Percentiles rank a stretch among this genome's conserved stretches.
These are phyloP conservation scores for Pyrrhoderma lamaoense DNA, from an alignment of 1,284 basidiomycete species.

Conservation along the genomic window DNA sequence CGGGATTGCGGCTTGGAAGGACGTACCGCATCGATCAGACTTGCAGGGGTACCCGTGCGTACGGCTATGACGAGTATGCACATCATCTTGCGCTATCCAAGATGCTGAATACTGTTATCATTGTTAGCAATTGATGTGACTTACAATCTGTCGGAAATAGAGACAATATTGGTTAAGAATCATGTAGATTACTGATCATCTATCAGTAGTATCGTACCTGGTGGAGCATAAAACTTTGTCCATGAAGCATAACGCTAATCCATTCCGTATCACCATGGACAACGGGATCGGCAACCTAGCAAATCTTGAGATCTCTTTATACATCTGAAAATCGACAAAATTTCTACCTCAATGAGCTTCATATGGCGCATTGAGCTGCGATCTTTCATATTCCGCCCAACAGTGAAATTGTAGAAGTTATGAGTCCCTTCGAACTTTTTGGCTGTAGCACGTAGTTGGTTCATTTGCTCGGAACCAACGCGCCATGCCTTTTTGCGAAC, in stretches of 20 bases:
- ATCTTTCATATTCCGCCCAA: conserved; percentile 81
- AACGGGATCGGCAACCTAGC: conserved; percentile 67
- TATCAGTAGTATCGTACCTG: conserved; percentile 47
- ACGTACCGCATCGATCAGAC: conserved; percentile 63
- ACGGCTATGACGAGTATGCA: conserved; percentile 74
- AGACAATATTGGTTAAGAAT: conserved; percentile 11
- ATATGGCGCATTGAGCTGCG: conserved; percentile 77
- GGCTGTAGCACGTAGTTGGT: conserved; percentile 48
- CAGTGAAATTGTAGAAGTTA: conserved; percentile 98
- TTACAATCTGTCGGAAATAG: conserved; percentile 20
- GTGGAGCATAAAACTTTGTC: conserved; percentile 99
- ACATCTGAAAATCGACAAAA: conserved; percentile 7
- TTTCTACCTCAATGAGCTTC: conserved; percentile 71
- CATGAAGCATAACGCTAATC: conserved; percentile 91
- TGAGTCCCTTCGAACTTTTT: conserved; percentile 74
- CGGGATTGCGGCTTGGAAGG: background rate
- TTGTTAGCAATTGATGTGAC: conserved; percentile 13
- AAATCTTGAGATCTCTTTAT: conserved; percentile 2
- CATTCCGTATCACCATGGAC: conserved; percentile 92
- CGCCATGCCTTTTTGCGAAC: conserved; percentile 64
- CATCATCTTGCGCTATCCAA: conserved; percentile 93
- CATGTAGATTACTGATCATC: conserved; percentile 17
- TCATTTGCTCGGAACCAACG: conserved; percentile 46
- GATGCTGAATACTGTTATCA: conserved; percentile 2
- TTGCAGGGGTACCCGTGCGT: conserved; percentile 67